Evolutionary conservation across 2,329 filamentous ascomycete genomes (phyloP), one percentile per base, ranked within the genome.

Genomic region (Epichloe bromicola): DNA sequence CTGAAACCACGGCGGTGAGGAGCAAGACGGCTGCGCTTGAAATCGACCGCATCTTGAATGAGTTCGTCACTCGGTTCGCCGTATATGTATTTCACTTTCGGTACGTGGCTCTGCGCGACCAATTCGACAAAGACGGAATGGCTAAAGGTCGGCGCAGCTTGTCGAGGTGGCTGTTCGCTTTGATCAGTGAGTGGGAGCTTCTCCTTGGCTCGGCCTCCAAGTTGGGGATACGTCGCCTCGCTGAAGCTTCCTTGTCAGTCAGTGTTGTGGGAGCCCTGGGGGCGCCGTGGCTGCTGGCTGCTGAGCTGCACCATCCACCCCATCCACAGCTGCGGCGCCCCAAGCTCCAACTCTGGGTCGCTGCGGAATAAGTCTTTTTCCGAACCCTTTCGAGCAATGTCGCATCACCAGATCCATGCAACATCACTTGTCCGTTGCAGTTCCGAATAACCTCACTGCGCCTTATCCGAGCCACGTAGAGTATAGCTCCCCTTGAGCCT

Each of bases 21-120:
- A 80, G 74, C 61, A 89, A 71, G 54, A 88, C 68, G 57, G 88
- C 70, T 63, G 87, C 75, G 61, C 84, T 83, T 70, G 85, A 68
- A 65, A 85, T 70, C 74, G 83, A 86, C 78, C 81, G 79, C 88
- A 94, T 93, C 48, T 48, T 60, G 51, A 12, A 37, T 17, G 41
- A 30, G 15, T n/a, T 26, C 23, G 33, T 14, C 37, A 37, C 30
- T 47, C n/a, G 23, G 8, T 5, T 20, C 46, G 51, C 46, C 42
- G 39, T 43, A 8, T 34, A 7, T 44, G 15, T 48, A 23, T 30
- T 30, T 30, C 26, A 14, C 33, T 43, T 41, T 41, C 26, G 23
- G 10, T 20, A 3, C 44, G 43, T 37, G 41, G 20, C 36, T 50
- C 34, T 38, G 34, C 33, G 20, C 41, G 34, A 45, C 41, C 34